Base-by-base conservation (phyloP, 139 green algal genomes). In the Haematococcus sp. region DNA sequence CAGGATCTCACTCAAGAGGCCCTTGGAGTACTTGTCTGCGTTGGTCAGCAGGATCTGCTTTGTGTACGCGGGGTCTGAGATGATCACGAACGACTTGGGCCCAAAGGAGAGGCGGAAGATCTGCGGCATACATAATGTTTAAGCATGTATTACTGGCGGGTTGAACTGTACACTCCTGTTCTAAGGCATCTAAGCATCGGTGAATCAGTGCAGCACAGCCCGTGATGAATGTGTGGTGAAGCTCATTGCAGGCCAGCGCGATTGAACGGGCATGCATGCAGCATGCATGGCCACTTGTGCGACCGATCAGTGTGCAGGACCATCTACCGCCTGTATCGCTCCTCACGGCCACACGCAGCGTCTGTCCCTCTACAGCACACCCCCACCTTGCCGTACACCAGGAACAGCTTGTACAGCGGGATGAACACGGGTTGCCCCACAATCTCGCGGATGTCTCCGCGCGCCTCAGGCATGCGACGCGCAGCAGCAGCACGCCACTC, bases 361-460 rank as follows among this genome's bases (percentile, higher is more conserved):
- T 7, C 11, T 49, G 40, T 11, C 7, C 11, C 7, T 11, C 11
- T 7, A 49, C 7, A 19, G 40, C 40, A 11, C 7, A 11, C 40
- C 25, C 25, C 15, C 16, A 72, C 66, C 66, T 72, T 72, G 70
- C 76, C 76, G 61, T 82, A 82, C 31, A 78, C 46, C 4, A 74
- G 77, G 74, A 93, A 98, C 22, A 98, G 88, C 30, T 90, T 92
- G 88, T 94, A 98, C 25, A 99, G 86, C 27, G 93, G 91, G 5
- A 98, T 81, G 72, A 99, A 99, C n/a, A 98, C 90, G 4, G 95
- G 95, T 86, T 98, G 84, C 0, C 88, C 94, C 44, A 98, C 83
- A 28, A 98, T 96, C 74, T 96, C 88, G 1, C 93, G 84, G 40
- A 98, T 90, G 82, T 98, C 93, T 16, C 81, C 80, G 2, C 66